A percentile compares a stretch with the other conserved stretches of the same genome.
phyloP scores from a whole-genome alignment of 306 rosid species.

The Vachellia pachyceras region DNA sequence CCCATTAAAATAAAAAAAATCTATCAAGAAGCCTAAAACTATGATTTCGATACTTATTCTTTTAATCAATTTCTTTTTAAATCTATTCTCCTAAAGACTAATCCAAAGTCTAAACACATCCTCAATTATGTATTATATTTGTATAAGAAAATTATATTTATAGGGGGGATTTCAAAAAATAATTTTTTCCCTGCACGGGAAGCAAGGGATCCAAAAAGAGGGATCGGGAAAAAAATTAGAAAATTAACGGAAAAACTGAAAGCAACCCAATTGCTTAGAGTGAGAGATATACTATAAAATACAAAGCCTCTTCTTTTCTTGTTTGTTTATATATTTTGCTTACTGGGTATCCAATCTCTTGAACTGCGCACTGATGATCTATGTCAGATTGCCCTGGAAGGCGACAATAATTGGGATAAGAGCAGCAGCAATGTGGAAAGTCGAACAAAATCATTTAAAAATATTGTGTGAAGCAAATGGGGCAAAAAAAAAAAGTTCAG shows the following conservation, averaged over 20 bases:
- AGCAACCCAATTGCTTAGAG: not conserved
- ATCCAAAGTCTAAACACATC: not conserved
- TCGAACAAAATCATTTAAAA: slow-evolving; percentile 37
- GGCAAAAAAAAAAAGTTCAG: slow-evolving; percentile 28
- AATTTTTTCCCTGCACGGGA: not conserved
- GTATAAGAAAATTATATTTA: not conserved
- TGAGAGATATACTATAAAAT: not conserved
- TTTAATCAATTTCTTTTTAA: too few species aligned
- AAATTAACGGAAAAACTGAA: not conserved
- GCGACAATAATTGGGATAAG: slow-evolving; percentile 44
- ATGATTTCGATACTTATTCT: too few species aligned
- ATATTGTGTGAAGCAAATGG: not conserved
- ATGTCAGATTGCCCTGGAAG: slow-evolving; percentile 25
- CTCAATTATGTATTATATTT: not conserved
- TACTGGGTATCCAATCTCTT: slow-evolving; percentile 3
- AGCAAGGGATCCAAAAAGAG: not conserved
- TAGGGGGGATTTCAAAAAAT: not conserved
- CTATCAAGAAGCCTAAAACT: too few species aligned
- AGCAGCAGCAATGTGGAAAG: slow-evolving; percentile 12
- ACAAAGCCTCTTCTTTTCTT: not conserved
- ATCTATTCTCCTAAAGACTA: too few species aligned
- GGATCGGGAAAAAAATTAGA: not conserved
- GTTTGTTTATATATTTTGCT: not conserved
- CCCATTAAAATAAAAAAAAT: too few species aligned
- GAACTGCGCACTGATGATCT: slow-evolving; percentile 9